phyloP scores from a whole-genome alignment of 139 green algal genomes.

The Picochlorum sp. region DNA sequence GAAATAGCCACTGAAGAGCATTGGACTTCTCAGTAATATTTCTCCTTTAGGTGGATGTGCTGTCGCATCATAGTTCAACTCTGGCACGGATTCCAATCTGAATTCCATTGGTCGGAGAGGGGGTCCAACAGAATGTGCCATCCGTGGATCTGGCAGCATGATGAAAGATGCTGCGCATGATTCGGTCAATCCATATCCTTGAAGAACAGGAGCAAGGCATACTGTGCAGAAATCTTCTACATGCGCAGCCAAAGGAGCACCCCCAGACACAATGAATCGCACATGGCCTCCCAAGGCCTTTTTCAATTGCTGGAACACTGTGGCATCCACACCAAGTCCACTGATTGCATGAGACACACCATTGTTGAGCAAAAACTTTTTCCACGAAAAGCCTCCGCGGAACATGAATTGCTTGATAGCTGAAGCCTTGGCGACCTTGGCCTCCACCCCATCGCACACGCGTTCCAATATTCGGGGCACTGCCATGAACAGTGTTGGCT shows the following conservation, averaged over 20 bases:
- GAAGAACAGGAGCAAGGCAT: slow-evolving; percentile 61
- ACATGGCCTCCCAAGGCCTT: slow-evolving; percentile 60
- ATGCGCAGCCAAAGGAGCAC: slow-evolving; percentile 74
- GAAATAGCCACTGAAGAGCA: slow-evolving; percentile 76
- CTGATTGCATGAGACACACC: slow-evolving; percentile 35
- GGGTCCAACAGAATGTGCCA: slow-evolving; percentile 69
- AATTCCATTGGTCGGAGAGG: slow-evolving; percentile 54
- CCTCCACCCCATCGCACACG: slow-evolving; percentile 42
- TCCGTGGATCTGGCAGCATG: slow-evolving; percentile 36
- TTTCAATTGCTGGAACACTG: slow-evolving; percentile 72
- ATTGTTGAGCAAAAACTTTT: slow-evolving; percentile 58
- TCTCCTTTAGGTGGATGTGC: slow-evolving; percentile 50
- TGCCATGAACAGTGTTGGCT: slow-evolving; percentile 64
- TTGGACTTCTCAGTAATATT: slow-evolving; percentile 67
- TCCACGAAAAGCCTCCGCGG: slow-evolving; percentile 60
- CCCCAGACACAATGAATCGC: slow-evolving; percentile 70
- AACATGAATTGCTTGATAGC: slow-evolving; percentile 54
- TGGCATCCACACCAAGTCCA: slow-evolving; percentile 43
- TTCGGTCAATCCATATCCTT: slow-evolving; percentile 90
- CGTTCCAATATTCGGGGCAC: slow-evolving; percentile 75
- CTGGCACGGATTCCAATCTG: slow-evolving; percentile 47
- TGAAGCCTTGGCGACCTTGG: slow-evolving; percentile 27
- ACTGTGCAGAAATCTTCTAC: slow-evolving; percentile 82
- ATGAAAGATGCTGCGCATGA: slow-evolving; percentile 78
- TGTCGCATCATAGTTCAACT: slow-evolving; percentile 56